phyloP scores from a whole-genome alignment of 257 asterid species.

The Solanum sitiens region DNA sequence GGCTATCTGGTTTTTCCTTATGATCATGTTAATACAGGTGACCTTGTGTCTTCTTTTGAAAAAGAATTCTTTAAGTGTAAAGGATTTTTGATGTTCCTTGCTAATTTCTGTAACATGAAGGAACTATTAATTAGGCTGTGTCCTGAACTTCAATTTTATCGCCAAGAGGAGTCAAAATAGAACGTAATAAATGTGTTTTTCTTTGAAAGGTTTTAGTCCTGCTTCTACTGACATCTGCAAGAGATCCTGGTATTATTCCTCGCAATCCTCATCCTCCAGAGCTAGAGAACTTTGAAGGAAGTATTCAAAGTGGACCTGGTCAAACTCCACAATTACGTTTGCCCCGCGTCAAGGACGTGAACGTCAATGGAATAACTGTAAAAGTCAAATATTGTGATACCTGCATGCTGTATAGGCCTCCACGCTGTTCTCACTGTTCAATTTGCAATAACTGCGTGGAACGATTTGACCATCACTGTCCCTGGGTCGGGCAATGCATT shows the following conservation, averaged over 20 bases:
- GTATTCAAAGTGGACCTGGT: constrained; percentile 29
- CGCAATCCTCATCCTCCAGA: constrained; percentile 89
- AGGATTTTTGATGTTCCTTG: background rate
- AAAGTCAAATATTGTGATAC: constrained; percentile 88
- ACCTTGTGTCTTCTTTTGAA: background rate
- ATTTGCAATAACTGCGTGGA: constrained; percentile 93
- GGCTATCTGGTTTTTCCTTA: background rate
- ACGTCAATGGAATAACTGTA: constrained; percentile 58
- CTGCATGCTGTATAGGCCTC: constrained; percentile 84
- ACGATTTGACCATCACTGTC: constrained; percentile 94
- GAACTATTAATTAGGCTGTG: background rate
- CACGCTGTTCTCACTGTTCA: constrained; percentile 94
- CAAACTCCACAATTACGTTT: constrained; percentile 39
- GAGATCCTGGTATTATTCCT: constrained; percentile 96
- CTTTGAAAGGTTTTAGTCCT: constrained; percentile 52
- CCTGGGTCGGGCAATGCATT: constrained; percentile 97
- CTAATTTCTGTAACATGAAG: background rate
- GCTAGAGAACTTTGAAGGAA: constrained; percentile 43
- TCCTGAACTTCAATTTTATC: background rate
- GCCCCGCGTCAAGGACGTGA: constrained; percentile 65
- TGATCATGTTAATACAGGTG: background rate
- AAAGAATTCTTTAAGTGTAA: background rate
- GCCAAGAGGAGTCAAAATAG: background rate
- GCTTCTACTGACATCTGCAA: constrained; percentile 70
- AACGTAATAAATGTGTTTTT: background rate